These are phyloP conservation scores for Trifolium subterraneum DNA, from an alignment of 306 rosid species.

Conservation along the genomic window DNA sequence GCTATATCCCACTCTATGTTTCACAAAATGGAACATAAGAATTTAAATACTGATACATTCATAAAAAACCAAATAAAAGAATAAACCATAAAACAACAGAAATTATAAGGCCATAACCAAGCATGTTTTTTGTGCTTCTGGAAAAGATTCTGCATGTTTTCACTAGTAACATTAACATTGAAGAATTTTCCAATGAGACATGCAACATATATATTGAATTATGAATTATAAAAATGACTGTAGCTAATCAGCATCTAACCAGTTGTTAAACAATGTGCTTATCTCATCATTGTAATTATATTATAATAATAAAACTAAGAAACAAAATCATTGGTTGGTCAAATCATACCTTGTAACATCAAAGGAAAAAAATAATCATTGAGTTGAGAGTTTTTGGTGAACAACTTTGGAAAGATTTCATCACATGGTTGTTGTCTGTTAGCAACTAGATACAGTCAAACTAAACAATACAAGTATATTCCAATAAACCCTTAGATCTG, in stretches of 20 bases:
- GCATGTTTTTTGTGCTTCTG: slow-evolving; percentile 29
- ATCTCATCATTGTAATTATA: slow-evolving; percentile 30
- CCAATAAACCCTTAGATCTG: slow-evolving; percentile 1
- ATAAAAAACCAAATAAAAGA: slow-evolving; percentile 17
- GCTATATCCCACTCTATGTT: slow-evolving; percentile 7
- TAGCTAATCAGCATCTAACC: background rate
- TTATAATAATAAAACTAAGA: slow-evolving; percentile 6
- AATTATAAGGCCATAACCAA: slow-evolving; percentile 1
- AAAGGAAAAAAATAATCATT: slow-evolving; percentile 27
- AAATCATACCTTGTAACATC: slow-evolving; percentile 42
- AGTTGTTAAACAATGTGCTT: background rate
- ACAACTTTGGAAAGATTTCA: slow-evolving; percentile 36
- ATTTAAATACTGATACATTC: slow-evolving; percentile 22
- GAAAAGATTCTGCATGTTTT: slow-evolving; percentile 9
- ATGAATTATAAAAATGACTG: slow-evolving; percentile 15
- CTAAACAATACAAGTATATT: slow-evolving; percentile 16
- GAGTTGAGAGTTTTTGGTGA: slow-evolving; percentile 25
- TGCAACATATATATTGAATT: background rate
- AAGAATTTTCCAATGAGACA: slow-evolving; percentile 25
- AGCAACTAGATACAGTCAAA: slow-evolving; percentile 36
- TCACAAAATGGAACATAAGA: background rate
- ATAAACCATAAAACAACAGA: slow-evolving; percentile 28
- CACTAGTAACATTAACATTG: slow-evolving; percentile 21
- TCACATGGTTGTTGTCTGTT: slow-evolving; percentile 34
- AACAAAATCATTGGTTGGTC: slow-evolving; percentile 36